Conservation (phyloP, 1,284 basidiomycete species). For the Apiotrichum mycotoxinovorans region DNA sequence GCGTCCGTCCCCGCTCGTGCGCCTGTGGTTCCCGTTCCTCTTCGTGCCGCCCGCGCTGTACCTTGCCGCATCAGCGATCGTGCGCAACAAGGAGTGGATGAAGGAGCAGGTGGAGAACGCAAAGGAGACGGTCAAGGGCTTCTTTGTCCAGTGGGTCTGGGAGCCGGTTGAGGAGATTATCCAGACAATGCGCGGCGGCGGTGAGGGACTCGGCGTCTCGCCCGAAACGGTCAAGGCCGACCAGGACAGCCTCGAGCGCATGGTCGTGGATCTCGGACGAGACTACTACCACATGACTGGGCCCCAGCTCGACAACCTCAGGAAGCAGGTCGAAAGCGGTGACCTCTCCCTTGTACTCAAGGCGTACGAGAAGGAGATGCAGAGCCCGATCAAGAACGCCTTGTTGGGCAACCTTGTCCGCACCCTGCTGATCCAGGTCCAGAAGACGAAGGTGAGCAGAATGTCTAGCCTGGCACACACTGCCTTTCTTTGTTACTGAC, state of each 20-base stretch:
- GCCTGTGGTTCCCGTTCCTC: constrained; percentile 49
- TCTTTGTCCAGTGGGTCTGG: constrained; percentile 79
- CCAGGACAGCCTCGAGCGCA: constrained; percentile 79
- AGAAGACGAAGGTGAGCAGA: constrained; percentile 81
- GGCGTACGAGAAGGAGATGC: constrained; percentile 90
- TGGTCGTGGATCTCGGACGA: constrained; percentile 78
- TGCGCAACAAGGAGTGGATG: constrained; percentile 47
- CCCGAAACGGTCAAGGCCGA: constrained; percentile 48
- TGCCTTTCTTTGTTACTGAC: neutral
- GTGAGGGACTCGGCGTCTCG: constrained; percentile 54
- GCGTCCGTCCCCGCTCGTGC: constrained; percentile 40
- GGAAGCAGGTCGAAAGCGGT: constrained; percentile 67
- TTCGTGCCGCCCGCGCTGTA: constrained; percentile 44
- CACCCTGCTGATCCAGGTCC: constrained; percentile 85
- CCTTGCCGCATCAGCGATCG: constrained; percentile 24
- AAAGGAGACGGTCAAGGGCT: constrained; percentile 67
- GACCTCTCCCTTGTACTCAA: constrained; percentile 84
- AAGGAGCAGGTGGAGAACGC: constrained; percentile 60
- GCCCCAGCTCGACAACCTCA: constrained; percentile 63
- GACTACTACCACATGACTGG: constrained; percentile 62
- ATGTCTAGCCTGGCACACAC: too few species aligned
- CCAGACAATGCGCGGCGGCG: constrained; percentile 64
- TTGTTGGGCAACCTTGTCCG: constrained; percentile 78
- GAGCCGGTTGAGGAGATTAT: constrained; percentile 80
- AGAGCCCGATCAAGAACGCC: constrained; percentile 73